Evolutionary conservation across 768 basidiomycete genomes (phyloP).

Genomic region (Lactifluus volemus): DNA sequence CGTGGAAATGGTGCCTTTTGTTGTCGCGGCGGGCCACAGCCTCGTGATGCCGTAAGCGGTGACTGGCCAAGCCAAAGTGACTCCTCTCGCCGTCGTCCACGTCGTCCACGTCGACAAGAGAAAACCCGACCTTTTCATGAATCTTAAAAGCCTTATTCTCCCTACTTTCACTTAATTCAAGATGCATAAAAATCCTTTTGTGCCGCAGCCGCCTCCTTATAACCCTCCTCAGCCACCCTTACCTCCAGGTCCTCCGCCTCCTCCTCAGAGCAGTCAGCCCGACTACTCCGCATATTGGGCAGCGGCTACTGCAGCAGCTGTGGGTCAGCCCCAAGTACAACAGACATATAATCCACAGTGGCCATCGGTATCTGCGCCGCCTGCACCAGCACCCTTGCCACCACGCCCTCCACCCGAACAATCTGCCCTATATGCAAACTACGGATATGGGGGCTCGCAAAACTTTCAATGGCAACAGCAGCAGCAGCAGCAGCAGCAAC

Average conservation of each 20-base stretch:
- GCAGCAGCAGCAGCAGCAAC: slow-evolving; percentile 50
- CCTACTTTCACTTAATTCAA: slow-evolving; percentile 9
- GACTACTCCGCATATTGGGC: slow-evolving; percentile 79
- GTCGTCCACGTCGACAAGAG: slow-evolving; percentile 13
- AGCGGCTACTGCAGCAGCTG: slow-evolving; percentile 42
- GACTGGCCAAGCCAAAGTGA: background rate
- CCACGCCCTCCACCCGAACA: slow-evolving; percentile 68
- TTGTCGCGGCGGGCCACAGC: background rate
- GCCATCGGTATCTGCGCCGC: slow-evolving; percentile 42
- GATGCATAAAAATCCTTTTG: slow-evolving; percentile 85
- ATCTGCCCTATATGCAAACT: slow-evolving; percentile 82
- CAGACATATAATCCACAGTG: slow-evolving; percentile 58
- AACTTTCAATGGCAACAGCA: slow-evolving; percentile 49
- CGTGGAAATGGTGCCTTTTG: background rate
- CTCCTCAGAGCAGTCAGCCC: slow-evolving; percentile 53
- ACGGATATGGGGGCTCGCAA: slow-evolving; percentile 74
- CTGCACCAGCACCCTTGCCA: slow-evolving; percentile 28
- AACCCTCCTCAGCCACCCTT: slow-evolving; percentile 67
- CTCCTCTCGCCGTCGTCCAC: slow-evolving; percentile 11
- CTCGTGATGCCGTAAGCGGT: slow-evolving; percentile 11
- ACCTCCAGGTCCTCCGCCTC: slow-evolving; percentile 74
- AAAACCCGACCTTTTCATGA: slow-evolving; percentile 6
- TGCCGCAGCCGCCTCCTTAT: slow-evolving; percentile 53
- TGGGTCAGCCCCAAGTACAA: slow-evolving; percentile 43
- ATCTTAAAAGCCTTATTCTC: slow-evolving; percentile 16